Percentiles rank a stretch among this genome's conserved stretches.
phyloP scores from a whole-genome alignment of 2,329 filamentous ascomycete species.

The Alternaria panax region DNA sequence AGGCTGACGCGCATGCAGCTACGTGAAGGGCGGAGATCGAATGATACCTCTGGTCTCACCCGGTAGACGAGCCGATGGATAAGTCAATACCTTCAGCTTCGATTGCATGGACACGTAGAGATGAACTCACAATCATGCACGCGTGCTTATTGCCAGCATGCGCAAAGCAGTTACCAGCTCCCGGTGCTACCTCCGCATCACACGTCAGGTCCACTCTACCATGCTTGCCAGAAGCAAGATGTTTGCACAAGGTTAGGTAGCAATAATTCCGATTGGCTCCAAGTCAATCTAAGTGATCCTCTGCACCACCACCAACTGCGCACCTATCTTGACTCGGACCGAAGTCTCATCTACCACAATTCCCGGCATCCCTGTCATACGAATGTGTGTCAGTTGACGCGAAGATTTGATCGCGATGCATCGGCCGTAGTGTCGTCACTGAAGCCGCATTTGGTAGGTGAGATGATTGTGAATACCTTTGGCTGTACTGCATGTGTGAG shows the following conservation, averaged over 20 bases:
- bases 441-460: background rate
- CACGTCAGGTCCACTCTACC: slow-evolving; percentile 1
- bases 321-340: background rate
- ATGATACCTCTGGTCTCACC: background rate
- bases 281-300: background rate
- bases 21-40: background rate
- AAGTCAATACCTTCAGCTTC: background rate
- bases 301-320: background rate
- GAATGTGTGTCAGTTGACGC: background rate
- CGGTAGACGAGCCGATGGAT: background rate
- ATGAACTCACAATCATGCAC: background rate
- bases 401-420: background rate
- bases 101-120: background rate
- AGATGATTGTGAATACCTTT: background rate
- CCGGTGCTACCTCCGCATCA: background rate
- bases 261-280: slow-evolving; percentile 1
- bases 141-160: slow-evolving; percentile 5
- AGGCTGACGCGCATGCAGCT: background rate
- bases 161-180: slow-evolving; percentile 3
- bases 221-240: background rate
- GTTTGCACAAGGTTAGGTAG: background rate
- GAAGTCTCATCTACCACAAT: background rate
- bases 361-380: background rate
- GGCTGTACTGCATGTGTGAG: background rate
- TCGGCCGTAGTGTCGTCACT: background rate